Percentiles rank a stretch among this genome's conserved stretches.
Evolutionary conservation across 305 asterid genomes (phyloP).

Genomic region (Fraxinus velutina): DNA sequence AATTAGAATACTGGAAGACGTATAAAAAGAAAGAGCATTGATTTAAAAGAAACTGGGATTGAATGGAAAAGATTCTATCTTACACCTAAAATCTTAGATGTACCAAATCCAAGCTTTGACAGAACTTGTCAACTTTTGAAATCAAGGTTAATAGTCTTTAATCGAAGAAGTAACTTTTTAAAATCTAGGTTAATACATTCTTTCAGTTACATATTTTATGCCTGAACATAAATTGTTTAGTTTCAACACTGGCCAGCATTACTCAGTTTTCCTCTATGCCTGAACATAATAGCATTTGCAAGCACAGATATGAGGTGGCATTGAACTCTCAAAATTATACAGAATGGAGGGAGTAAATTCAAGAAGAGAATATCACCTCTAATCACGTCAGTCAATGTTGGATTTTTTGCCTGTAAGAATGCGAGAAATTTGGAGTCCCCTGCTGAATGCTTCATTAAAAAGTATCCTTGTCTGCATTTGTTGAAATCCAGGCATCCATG

Average conservation of each 20-base stretch:
- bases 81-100: neutral
- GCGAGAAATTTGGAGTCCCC: conserved; percentile 93
- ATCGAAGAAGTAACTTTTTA: neutral
- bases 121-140: neutral
- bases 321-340: neutral
- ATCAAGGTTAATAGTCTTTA: neutral
- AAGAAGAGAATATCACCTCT: conserved; percentile 40
- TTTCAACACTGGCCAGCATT: neutral
- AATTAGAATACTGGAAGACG: conserved; percentile 27
- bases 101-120: neutral
- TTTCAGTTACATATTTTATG: neutral
- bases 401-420: conserved; percentile 74
- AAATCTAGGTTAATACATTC: neutral
- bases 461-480: conserved; percentile 95
- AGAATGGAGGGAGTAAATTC: neutral
- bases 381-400: conserved; percentile 34
- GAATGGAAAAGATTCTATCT: neutral
- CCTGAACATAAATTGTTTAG: conserved; percentile 3
- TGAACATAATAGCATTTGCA: neutral
- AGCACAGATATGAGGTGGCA: neutral
- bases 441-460: conserved; percentile 88
- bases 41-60: conserved; percentile 9
- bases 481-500: conserved; percentile 99
- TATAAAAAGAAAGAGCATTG: neutral
- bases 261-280: neutral